Percentiles rank a stretch among this genome's conserved stretches.
These are phyloP conservation scores for Globisporangium nagaii DNA, from an alignment of 352 stramenopile species.

Conservation along the genomic window DNA sequence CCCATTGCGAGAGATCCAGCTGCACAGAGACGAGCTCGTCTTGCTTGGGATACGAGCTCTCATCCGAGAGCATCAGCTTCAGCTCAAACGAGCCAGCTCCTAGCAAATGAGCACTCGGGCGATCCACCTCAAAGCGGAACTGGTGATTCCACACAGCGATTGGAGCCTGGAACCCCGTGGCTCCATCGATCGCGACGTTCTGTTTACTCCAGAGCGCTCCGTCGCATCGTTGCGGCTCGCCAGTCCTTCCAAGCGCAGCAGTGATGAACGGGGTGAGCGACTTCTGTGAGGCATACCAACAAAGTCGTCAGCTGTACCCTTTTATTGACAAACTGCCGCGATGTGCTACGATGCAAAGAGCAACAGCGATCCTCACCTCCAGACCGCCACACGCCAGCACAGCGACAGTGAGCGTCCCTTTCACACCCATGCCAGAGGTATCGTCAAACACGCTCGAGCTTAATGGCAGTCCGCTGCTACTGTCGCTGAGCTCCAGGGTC, in stretches of 20 bases:
- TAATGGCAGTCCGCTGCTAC: not conserved
- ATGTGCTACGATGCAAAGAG: no score
- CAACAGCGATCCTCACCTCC: not conserved
- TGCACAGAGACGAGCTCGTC: not conserved
- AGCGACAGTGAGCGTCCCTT: not conserved
- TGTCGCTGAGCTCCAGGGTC: not conserved
- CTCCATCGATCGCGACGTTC: not conserved
- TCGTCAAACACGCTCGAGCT: not conserved
- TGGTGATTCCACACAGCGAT: constrained; percentile 9
- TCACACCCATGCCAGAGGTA: not conserved
- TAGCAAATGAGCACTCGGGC: not conserved
- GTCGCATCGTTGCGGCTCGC: not conserved
- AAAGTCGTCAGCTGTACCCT: no score
- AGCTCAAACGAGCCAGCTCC: not conserved
- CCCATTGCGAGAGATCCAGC: not conserved
- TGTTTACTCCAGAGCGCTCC: not conserved
- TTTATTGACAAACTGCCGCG: no score
- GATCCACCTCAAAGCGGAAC: constrained; percentile 1
- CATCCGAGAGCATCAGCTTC: not conserved
- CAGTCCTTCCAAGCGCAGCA: not conserved
- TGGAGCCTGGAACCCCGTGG: not conserved
- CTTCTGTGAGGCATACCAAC: not conserved
- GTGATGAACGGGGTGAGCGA: not conserved
- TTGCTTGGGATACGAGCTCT: not conserved
- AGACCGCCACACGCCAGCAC: not conserved